Percentiles rank a stretch among this genome's conserved stretches.
phyloP scores from a whole-genome alignment of 257 asterid species.

The Misopates orontium region DNA sequence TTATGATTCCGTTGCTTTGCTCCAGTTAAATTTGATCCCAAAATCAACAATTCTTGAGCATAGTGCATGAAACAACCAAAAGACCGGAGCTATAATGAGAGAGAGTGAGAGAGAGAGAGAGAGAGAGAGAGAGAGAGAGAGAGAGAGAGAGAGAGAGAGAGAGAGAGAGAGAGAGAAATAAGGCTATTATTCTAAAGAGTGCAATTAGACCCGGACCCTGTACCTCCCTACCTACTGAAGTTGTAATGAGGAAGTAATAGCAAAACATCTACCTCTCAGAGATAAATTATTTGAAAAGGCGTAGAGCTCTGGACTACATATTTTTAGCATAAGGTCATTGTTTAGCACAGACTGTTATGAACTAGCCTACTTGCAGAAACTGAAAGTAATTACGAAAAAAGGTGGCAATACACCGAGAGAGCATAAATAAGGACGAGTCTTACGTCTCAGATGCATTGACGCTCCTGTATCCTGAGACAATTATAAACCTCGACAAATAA shows the following conservation, averaged over 20 bases:
- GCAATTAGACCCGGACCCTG: too few species aligned
- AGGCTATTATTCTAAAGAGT: too few species aligned
- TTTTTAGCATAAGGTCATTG: slow-evolving; percentile 2
- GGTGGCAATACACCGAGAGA: slow-evolving; percentile 22
- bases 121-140: too few species aligned
- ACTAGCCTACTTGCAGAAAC: slow-evolving; percentile 8
- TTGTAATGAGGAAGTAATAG: neutral
- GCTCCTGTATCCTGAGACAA: slow-evolving; percentile 78
- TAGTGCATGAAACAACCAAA: neutral
- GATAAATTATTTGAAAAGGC: neutral
- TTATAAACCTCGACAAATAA: neutral
- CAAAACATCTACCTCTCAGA: neutral
- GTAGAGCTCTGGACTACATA: slow-evolving; percentile 8
- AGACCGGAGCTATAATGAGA: too few species aligned
- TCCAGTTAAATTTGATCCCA: neutral
- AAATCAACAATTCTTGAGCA: neutral
- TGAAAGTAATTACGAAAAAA: too few species aligned
- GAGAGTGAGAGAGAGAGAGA: too few species aligned
- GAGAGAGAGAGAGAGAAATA: too few species aligned
- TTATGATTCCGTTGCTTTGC: neutral
- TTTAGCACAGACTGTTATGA: neutral
- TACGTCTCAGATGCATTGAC: slow-evolving; percentile 89
- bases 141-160: too few species aligned
- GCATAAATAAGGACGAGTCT: slow-evolving; percentile 35
- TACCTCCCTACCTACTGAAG: too few species aligned